Conservation (phyloP, 2,329 filamentous ascomycete genomes). For the Harringtonia lauricola region DNA sequence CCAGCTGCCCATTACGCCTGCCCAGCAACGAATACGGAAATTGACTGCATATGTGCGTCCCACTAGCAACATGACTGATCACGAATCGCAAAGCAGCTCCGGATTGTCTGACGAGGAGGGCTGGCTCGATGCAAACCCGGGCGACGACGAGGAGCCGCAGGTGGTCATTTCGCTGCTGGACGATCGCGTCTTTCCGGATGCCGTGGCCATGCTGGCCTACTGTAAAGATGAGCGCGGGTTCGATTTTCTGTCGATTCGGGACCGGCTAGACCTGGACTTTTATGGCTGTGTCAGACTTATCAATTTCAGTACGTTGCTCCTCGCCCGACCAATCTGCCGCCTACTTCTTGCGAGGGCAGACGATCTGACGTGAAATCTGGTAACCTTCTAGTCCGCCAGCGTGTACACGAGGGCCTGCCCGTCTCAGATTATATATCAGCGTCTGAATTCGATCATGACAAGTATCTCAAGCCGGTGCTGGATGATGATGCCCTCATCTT, state of each 20-base stretch:
- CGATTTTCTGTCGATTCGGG: conserved; percentile 52
- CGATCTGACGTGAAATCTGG: not conserved
- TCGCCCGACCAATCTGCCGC: too few relatives aligned
- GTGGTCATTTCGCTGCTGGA: conserved; percentile 59
- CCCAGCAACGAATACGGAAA: too few relatives aligned
- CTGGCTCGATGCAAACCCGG: conserved; percentile 27
- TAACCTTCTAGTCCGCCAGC: conserved; percentile 31
- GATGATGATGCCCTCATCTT: conserved; percentile 86
- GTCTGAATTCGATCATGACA: conserved; percentile 61
- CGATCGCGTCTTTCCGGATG: conserved; percentile 52
- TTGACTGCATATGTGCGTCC: not conserved
- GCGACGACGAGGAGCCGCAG: conserved; percentile 47
- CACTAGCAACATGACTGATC: conserved; percentile 5
- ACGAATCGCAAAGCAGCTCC: conserved; percentile 17
- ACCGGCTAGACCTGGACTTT: conserved; percentile 54
- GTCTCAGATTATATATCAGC: conserved; percentile 48
- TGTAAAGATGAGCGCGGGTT: conserved; percentile 57
- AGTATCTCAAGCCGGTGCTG: conserved; percentile 71
- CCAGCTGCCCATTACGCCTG: too few relatives aligned
- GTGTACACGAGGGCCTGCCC: conserved; percentile 29
- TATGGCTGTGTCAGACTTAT: conserved; percentile 63
- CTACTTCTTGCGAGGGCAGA: not conserved
- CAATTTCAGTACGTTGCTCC: conserved; percentile 43
- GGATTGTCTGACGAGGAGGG: conserved; percentile 24
- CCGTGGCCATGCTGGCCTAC: conserved; percentile 54